phyloP scores from a whole-genome alignment of 2,329 filamentous ascomycete genomes.

The Grosmannia serpens region DNA sequence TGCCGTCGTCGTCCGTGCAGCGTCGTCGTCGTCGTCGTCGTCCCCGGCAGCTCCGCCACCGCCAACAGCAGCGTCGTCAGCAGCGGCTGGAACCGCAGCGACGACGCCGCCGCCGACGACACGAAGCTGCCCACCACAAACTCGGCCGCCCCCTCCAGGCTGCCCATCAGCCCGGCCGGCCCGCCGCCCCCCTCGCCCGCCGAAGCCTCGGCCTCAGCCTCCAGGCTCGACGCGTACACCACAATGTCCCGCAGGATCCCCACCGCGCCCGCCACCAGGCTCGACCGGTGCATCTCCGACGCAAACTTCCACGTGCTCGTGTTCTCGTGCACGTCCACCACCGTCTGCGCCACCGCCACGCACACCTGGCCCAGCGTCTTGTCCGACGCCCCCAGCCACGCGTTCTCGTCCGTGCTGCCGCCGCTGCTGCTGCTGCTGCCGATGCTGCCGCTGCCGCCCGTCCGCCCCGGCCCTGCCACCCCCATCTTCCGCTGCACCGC shows the following conservation, averaged over 20 bases:
- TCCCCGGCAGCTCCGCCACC: conserved; percentile 44
- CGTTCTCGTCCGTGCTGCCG: conserved; percentile 31
- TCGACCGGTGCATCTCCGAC: conserved; percentile 52
- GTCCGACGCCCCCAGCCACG: conserved; percentile 65
- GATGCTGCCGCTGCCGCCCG: conserved; percentile 33
- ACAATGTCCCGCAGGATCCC: conserved; percentile 61
- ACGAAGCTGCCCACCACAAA: conserved; percentile 71
- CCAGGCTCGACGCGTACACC: conserved; percentile 59
- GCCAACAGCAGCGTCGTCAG: conserved; percentile 57
- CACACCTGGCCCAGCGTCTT: conserved; percentile 63
- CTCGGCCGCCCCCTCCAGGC: conserved; percentile 60
- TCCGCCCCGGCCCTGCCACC: conserved; percentile 19
- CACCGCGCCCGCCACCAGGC: conserved; percentile 57
- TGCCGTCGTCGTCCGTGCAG: conserved; percentile 44
- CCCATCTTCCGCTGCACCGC: conserved; percentile 53
- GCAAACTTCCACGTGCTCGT: conserved; percentile 77
- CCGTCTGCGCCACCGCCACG: conserved; percentile 59
- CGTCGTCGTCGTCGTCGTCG: conserved; percentile 35
- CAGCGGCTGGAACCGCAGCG: conserved; percentile 66
- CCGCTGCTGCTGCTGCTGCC: neutral
- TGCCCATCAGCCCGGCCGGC: conserved; percentile 13
- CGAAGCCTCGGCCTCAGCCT: conserved; percentile 18
- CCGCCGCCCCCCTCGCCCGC: no score
- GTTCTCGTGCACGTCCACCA: conserved; percentile 78
- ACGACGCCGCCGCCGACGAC: conserved; percentile 49